phyloP scores from a whole-genome alignment of 495 filamentous ascomycete species.

The Aspergillus taichungensis region DNA sequence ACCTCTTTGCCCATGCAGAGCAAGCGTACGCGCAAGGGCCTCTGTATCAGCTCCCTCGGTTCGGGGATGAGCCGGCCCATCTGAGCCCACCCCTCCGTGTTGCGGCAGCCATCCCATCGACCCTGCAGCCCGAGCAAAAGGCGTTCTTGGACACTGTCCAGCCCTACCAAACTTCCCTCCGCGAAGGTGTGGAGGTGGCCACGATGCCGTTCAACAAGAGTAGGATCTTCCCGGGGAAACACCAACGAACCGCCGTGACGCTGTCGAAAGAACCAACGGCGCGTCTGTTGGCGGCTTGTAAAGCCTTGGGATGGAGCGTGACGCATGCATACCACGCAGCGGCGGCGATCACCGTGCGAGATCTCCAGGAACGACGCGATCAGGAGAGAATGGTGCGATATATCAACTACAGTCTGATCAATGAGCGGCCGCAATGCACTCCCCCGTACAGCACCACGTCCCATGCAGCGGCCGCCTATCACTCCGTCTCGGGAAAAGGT shows the following conservation, averaged over 20 bases:
- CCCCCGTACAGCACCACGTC: conserved; percentile 12
- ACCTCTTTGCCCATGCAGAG: conserved; percentile 12
- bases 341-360: conserved; percentile 13
- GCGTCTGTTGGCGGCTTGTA: conserved; percentile 9
- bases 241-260: conserved; percentile 17
- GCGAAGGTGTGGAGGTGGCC: conserved; percentile 11
- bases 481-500: conserved; percentile 18
- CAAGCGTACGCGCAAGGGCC: conserved; percentile 4
- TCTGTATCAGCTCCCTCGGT: conserved; percentile 4
- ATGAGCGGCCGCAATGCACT: conserved; percentile 15
- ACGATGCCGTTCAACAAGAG: conserved; percentile 9
- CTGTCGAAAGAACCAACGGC: conserved; percentile 6
- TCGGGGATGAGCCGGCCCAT: conserved; percentile 14
- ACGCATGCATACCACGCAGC: conserved; percentile 23
- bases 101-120: conserved; percentile 13
- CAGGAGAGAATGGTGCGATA: conserved; percentile 12
- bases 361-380: conserved; percentile 6
- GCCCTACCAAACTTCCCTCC: conserved; percentile 7
- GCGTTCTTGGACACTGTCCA: conserved; percentile 3
- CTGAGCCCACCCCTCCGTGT: conserved; percentile 18
- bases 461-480: conserved; percentile 16
- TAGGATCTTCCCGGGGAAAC: conserved; percentile 7
- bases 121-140: conserved; percentile 5
- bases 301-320: conserved; percentile 7
- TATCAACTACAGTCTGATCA: conserved; percentile 18